Evolutionary conservation across 768 basidiomycete genomes (phyloP), one percentile per base, ranked within the genome.

Genomic region (Trametes gibbosa): DNA sequence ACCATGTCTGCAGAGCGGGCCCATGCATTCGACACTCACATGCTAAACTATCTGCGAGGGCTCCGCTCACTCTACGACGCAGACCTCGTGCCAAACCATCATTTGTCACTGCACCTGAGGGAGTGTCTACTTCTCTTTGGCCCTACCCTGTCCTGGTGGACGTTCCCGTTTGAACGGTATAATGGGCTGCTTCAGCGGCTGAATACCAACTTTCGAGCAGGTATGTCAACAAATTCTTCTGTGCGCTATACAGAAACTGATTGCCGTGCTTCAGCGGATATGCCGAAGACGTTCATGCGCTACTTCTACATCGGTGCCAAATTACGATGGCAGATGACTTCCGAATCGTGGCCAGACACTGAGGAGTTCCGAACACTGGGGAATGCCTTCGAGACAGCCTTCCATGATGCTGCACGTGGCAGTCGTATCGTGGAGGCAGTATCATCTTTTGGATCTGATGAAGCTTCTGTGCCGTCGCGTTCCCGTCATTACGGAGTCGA

Each of bases 101-200:
- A 77, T 45, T 49, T 65, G 7, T 66, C 72, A 2, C 63, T 74
- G 8, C 75, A 77, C 57, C 64, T 74, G 17, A 64, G 62, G 0
- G 56, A 70, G 8, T 57, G 66, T 32, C 52, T 76, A 6, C 40
- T 59, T 1, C 47, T 59, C 0, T 75, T 71, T 51, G 74, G 76
- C 0, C 74, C 75, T 0, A 41, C 51, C 0, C 71, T 72, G 48
- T 57, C 32, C 5, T 64, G 62, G 63, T 51, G 69, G 59, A 62
- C 66, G 7, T 66, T 65, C 34, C 66, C 68, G 13, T 76, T 71
- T 43, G 68, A 77, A 50, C 62, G 68, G 17, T 70, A 69, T 37
- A 75, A 72, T 47, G 52, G 60, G 13, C 50, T 65, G 5, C 51
- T 73, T 5, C 70, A 70, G 41, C 42, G 58, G 2, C 34, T 65